phyloP scores from a whole-genome alignment of 768 basidiomycete species.

The Hirschioporus abietinus region DNA sequence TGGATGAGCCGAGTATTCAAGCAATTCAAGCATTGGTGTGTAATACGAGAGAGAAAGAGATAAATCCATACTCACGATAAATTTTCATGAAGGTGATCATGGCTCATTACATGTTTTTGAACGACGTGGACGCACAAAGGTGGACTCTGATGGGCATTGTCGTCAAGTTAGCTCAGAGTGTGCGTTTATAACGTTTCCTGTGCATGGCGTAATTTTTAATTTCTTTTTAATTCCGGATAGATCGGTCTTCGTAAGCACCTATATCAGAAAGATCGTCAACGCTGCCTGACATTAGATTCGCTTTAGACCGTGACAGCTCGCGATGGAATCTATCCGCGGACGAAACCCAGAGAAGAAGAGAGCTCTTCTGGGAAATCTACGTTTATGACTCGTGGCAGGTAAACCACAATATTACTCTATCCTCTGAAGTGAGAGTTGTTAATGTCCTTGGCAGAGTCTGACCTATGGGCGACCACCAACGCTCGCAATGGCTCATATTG shows the following conservation, averaged over 20 bases:
- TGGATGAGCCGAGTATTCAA: slow-evolving; percentile 58
- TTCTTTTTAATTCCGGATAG: slow-evolving; percentile 28
- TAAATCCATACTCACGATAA: not conserved
- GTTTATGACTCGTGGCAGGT: slow-evolving; percentile 73
- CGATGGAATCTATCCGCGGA: slow-evolving; percentile 54
- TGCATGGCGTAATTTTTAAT: slow-evolving; percentile 12
- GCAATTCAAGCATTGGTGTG: slow-evolving; percentile 63
- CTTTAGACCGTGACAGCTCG: slow-evolving; percentile 59
- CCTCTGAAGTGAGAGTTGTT: not conserved
- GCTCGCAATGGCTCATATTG: slow-evolving; percentile 50
- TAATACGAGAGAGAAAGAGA: slow-evolving; percentile 6
- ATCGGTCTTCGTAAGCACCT: slow-evolving; percentile 59
- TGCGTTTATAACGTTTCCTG: slow-evolving; percentile 25
- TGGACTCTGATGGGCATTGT: slow-evolving; percentile 70
- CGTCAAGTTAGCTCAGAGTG: slow-evolving; percentile 66
- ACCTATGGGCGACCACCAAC: slow-evolving; percentile 71
- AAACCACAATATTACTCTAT: slow-evolving; percentile 13
- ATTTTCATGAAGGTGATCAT: slow-evolving; percentile 42
- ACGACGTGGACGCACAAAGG: slow-evolving; percentile 46
- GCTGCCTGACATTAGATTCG: slow-evolving; percentile 12
- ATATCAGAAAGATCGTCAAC: slow-evolving; percentile 5
- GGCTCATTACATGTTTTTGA: slow-evolving; percentile 43
- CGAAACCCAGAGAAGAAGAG: slow-evolving; percentile 54
- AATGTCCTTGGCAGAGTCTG: slow-evolving; percentile 43
- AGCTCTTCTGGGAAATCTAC: slow-evolving; percentile 59